These are phyloP conservation scores for Medicago lupulina DNA, from an alignment of 306 rosid species.

Conservation along the genomic window DNA sequence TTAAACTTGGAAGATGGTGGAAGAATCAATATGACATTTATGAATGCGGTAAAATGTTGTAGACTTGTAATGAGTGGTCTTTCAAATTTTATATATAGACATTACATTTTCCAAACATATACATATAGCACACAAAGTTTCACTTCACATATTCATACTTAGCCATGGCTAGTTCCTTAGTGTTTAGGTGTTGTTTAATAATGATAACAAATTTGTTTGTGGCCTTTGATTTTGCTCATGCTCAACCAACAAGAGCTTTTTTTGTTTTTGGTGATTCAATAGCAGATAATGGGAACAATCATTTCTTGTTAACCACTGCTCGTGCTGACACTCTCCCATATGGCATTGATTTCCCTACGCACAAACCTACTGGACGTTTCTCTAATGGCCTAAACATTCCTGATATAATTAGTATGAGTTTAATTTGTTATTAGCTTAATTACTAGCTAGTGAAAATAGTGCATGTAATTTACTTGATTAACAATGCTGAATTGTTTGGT, in stretches of 20 bases:
- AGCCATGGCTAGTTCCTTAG: conserved; percentile 43
- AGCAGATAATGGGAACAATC: conserved; percentile 90
- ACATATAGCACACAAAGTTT: background rate
- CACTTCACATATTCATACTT: background rate
- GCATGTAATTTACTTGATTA: background rate
- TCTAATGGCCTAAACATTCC: conserved; percentile 94
- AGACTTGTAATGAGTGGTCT: background rate
- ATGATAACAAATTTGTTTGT: conserved; percentile 33
- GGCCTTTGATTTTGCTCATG: conserved; percentile 21
- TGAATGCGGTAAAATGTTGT: background rate
- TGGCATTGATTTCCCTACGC: conserved; percentile 80
- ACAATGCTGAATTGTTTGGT: background rate
- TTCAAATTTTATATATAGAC: background rate
- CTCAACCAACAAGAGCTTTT: conserved; percentile 60
- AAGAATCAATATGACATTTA: conserved; percentile 41
- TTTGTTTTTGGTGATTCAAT: conserved; percentile 94
- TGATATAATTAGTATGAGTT: conserved; percentile 62
- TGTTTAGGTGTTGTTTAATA: conserved; percentile 9
- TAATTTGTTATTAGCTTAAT: background rate
- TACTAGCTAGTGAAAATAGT: background rate
- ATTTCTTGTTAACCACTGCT: conserved; percentile 80
- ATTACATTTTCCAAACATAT: background rate
- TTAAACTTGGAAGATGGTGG: conserved; percentile 41
- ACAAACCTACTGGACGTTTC: conserved; percentile 81
- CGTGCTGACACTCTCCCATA: conserved; percentile 84